Evolutionary conservation across 768 basidiomycete genomes (phyloP), one percentile per base, ranked within the genome.

Genomic region (Tricholoma terreum): DNA sequence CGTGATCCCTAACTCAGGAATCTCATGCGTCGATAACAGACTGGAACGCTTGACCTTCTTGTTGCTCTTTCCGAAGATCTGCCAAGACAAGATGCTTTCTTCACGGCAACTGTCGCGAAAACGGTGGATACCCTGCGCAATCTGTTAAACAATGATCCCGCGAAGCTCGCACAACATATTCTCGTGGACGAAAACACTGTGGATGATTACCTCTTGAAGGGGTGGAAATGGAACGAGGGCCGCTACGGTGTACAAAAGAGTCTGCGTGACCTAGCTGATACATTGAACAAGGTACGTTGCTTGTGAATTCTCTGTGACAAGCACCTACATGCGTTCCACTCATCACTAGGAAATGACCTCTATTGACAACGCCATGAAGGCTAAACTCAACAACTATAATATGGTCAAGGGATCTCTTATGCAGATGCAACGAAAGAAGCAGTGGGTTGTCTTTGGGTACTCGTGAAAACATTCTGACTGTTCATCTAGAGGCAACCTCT

Each of bases 161-260:
- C 78, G 52, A 91, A 87, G 69, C 80, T 91, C 50, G 72, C 78
- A 12, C 89, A 90, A 67, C 90, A 94, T 67, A 75, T 89, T 36
- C 77, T 88, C 35, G 84, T 95, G 17, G 87, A 96, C 62, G 94
- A 96, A 67, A 77, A 82, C 57, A 81, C 77, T 30, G 83, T 90
- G 6, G 92, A 96, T 56, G 82, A 84, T 55, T 94, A 94, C 68
- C 72, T 95, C 12, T 69, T 95, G n/a, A 73, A 75, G 3, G 80
- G 80, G 4, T 99, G 95, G 95, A 83, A 80, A 64, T 99, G 97
- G 97, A 95, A 98, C 66, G 86, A 89, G 65, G 86, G 92, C 19
- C 84, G 96, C 61, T 99, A 95, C 73, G 89, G 90, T 49, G 79
- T 86, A 21, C 90, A 94, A 68, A 84, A 85, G 63, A 83, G 89